Evolutionary conservation across 1,284 basidiomycete genomes (phyloP).

Genomic region (Phlebopus sp.): DNA sequence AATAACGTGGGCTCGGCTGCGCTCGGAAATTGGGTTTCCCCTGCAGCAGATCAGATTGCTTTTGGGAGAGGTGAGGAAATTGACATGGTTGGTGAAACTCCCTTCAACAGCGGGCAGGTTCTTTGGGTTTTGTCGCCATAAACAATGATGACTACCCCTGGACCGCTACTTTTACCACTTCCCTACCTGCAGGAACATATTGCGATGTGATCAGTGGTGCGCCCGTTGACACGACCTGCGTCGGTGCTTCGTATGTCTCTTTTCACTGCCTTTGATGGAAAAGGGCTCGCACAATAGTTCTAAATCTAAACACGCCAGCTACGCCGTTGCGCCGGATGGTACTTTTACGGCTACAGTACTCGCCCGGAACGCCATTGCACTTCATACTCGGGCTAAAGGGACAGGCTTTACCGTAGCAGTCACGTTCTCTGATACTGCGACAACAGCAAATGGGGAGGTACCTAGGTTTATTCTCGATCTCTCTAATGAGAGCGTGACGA

Average conservation of each 20-base stretch:
- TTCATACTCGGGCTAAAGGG: slow-evolving; percentile 48
- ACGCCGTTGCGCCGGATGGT: slow-evolving; percentile 48
- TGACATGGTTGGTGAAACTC: neutral
- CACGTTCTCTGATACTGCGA: slow-evolving; percentile 51
- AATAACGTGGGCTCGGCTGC: slow-evolving; percentile 29
- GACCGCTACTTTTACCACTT: slow-evolving; percentile 37
- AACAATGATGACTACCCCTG: slow-evolving; percentile 33
- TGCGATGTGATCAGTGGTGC: slow-evolving; percentile 61
- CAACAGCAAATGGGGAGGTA: slow-evolving; percentile 55
- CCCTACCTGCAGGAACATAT: slow-evolving; percentile 54
- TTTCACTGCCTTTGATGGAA: neutral
- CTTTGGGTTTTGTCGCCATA: slow-evolving; percentile 33
- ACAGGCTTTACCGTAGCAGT: slow-evolving; percentile 36
- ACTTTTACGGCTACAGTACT: slow-evolving; percentile 51
- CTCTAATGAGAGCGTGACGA: neutral
- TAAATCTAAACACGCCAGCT: slow-evolving; percentile 29
- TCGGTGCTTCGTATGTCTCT: slow-evolving; percentile 45
- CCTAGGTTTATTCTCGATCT: neutral
- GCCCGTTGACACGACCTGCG: slow-evolving; percentile 40
- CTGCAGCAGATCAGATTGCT: slow-evolving; percentile 32
- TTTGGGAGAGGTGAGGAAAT: slow-evolving; percentile 31
- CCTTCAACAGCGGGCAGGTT: neutral
- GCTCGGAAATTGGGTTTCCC: slow-evolving; percentile 30
- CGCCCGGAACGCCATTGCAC: slow-evolving; percentile 54
- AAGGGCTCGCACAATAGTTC: neutral